These are phyloP conservation scores for Eimeria praecox DNA, from an alignment of 169 alveolate genomes.

Conservation along the genomic window DNA sequence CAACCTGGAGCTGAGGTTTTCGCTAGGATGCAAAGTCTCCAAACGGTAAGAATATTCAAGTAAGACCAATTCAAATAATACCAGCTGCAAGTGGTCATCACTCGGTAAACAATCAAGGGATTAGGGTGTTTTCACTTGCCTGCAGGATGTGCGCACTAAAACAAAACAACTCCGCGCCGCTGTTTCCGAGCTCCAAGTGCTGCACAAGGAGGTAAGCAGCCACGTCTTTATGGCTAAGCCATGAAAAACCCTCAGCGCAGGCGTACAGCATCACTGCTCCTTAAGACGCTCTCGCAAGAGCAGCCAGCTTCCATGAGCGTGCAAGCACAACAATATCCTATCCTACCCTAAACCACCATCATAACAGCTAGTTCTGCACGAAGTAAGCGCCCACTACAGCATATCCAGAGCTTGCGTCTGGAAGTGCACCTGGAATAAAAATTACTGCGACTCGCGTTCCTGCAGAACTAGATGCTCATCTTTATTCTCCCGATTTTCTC, in stretches of 20 bases:
- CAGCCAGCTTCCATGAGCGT: not conserved
- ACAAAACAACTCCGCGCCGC: constrained; percentile 91
- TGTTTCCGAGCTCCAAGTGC: constrained; percentile 91
- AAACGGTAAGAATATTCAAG: constrained; percentile 21
- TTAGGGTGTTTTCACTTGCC: constrained; percentile 1
- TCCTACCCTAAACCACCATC: too few species aligned
- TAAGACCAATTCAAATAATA: not conserved
- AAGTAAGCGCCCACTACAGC: not conserved
- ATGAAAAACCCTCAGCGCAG: not conserved
- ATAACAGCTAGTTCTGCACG: not conserved
- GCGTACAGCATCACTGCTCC: not conserved
- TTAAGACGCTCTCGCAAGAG: not conserved
- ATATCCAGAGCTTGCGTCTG: not conserved
- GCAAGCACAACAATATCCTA: too few species aligned
- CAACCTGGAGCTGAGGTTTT: constrained; percentile 57
- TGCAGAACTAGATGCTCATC: not conserved
- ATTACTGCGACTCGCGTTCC: not conserved
- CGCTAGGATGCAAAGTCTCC: constrained; percentile 12
- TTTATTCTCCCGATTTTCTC: not conserved
- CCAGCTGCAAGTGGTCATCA: not conserved
- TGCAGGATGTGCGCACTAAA: constrained; percentile 91
- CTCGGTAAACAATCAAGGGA: not conserved
- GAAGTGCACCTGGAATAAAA: not conserved
- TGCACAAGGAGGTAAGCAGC: constrained; percentile 88
- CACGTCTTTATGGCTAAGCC: not conserved